Percentiles rank a stretch among this genome's conserved stretches.
phyloP scores from a whole-genome alignment of 495 filamentous ascomycete species.

The Aspergillus funiculosus region DNA sequence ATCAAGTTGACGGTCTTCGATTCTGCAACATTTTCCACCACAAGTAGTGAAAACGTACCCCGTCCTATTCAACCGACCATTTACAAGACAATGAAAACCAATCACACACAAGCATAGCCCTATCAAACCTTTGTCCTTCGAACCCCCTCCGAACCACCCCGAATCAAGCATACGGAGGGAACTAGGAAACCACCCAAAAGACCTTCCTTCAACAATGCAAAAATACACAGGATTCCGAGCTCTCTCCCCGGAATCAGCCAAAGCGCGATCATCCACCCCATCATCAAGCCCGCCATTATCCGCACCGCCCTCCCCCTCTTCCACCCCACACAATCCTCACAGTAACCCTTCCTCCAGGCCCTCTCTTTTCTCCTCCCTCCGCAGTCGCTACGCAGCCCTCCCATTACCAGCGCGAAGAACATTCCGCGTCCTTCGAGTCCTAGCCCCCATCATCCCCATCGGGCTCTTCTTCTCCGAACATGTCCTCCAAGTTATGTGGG shows the following conservation, averaged over 20 bases:
- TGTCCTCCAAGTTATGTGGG: slow-evolving; percentile 55
- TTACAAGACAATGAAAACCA: not conserved
- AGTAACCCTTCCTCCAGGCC: not conserved
- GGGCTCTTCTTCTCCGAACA: slow-evolving; percentile 59
- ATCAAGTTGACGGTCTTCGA: too few relatives aligned
- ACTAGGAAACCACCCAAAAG: too few relatives aligned
- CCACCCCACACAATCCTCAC: not conserved
- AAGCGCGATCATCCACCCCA: slow-evolving; percentile 11
- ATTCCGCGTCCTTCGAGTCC: slow-evolving; percentile 41
- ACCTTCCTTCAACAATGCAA: not conserved
- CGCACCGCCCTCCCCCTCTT: not conserved
- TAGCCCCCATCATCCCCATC: slow-evolving; percentile 58
- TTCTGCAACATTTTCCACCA: not conserved
- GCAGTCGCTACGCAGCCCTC: slow-evolving; percentile 30
- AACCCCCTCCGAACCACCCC: not conserved
- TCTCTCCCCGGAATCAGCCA: slow-evolving; percentile 22
- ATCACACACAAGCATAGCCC: not conserved
- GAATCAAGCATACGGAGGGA: not conserved
- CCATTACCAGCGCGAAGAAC: slow-evolving; percentile 26
- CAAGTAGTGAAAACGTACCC: not conserved
- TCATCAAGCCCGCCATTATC: too few relatives aligned
- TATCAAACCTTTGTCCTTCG: not conserved
- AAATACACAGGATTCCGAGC: slow-evolving; percentile 13
- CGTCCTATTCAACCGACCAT: not conserved
- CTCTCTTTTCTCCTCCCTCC: slow-evolving; percentile 27